Evolutionary conservation across 176 grass and related monocot genomes (phyloP).

Genomic region (Rhynchospora breviuscula): DNA sequence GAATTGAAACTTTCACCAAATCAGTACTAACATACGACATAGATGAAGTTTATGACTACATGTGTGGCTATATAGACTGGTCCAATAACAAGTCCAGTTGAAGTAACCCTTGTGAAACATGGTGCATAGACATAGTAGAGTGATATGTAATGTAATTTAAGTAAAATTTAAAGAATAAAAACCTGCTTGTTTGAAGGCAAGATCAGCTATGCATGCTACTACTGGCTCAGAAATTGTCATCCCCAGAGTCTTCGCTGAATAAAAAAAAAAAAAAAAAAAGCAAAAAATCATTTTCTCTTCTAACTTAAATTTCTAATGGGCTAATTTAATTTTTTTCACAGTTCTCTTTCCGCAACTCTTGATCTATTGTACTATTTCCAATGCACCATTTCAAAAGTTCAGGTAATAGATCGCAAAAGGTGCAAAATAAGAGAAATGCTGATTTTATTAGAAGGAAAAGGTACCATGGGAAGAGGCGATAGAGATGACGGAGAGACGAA

Average conservation of each 20-base stretch:
- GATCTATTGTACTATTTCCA: neutral
- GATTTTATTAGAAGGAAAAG: neutral
- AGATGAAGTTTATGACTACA: neutral
- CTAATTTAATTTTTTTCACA: neutral
- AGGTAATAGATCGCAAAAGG: neutral
- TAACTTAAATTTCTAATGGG: constrained; percentile 6
- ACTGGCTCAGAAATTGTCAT: constrained; percentile 66
- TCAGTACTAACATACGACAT: neutral
- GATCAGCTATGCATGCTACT: constrained; percentile 65
- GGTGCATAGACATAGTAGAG: too few species aligned
- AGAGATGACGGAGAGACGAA: constrained; percentile 70
- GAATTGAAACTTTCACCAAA: neutral
- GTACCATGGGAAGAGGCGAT: constrained; percentile 66
- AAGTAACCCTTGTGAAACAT: too few species aligned
- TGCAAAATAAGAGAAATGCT: neutral
- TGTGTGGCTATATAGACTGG: neutral
- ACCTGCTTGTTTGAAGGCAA: constrained; percentile 72
- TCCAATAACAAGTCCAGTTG: neutral
- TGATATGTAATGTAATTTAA: neutral
- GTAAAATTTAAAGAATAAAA: constrained; percentile 9
- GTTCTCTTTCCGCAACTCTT: neutral
- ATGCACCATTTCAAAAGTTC: neutral
- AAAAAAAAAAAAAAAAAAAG: neutral
- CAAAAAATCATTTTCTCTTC: neutral
- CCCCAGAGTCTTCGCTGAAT: constrained; percentile 54